Conservation (phyloP, 768 basidiomycete species). For the Gyrodon lividus region DNA sequence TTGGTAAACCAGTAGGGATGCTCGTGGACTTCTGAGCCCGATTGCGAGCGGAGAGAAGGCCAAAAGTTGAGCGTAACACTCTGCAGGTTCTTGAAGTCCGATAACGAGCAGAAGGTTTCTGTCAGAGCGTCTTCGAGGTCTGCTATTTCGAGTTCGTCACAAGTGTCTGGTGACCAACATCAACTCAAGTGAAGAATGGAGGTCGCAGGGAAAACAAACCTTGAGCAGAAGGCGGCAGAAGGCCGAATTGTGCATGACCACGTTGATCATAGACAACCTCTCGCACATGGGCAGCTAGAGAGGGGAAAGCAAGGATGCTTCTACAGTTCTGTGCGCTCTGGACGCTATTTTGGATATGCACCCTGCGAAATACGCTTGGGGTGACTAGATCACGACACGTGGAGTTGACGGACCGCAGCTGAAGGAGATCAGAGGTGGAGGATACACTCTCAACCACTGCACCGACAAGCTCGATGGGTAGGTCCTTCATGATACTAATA, state of each 20-base stretch:
- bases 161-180: slow-evolving; percentile 9
- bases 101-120: slow-evolving; percentile 23
- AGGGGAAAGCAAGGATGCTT: slow-evolving; percentile 21
- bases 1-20: slow-evolving; percentile 32
- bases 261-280: slow-evolving; percentile 31
- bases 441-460: slow-evolving; percentile 23
- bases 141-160: slow-evolving; percentile 30
- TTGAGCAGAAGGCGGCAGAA: slow-evolving; percentile 13
- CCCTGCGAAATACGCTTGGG: slow-evolving; percentile 19
- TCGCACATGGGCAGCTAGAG: slow-evolving; percentile 23
- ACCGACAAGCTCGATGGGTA: slow-evolving; percentile 30
- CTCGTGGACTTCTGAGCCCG: slow-evolving; percentile 23
- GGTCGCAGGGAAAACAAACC: slow-evolving; percentile 5
- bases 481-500: slow-evolving; percentile 22
- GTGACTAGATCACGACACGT: slow-evolving; percentile 27
- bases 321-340: slow-evolving; percentile 25
- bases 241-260: slow-evolving; percentile 23
- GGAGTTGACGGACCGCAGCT: slow-evolving; percentile 28
- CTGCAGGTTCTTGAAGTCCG: slow-evolving; percentile 20
- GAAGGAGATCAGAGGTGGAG: slow-evolving; percentile 26
- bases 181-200: not conserved
- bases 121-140: slow-evolving; percentile 32
- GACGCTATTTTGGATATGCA: slow-evolving; percentile 26
- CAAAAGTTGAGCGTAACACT: slow-evolving; percentile 29
- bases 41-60: slow-evolving; percentile 29